Evolutionary conservation across 2,329 filamentous ascomycete species (phyloP).

Genomic region (Decorospora gaudefroyi): DNA sequence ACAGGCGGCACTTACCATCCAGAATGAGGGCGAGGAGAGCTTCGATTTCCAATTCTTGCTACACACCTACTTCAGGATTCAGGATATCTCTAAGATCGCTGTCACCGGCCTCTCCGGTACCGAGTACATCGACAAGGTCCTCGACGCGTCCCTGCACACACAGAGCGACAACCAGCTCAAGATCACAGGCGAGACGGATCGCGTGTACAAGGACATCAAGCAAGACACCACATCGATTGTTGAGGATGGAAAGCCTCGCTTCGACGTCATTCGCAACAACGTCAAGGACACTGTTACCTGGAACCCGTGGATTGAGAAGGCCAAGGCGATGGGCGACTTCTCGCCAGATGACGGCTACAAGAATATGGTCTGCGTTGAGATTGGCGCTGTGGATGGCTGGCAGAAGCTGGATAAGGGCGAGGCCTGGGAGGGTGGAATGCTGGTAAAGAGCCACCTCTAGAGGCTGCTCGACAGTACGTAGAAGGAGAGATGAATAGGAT

Average conservation of each 20-base stretch:
- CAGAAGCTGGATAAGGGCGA: slow-evolving; percentile 81
- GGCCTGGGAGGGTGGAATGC: slow-evolving; percentile 67
- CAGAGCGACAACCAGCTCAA: slow-evolving; percentile 67
- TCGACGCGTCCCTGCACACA: slow-evolving; percentile 64
- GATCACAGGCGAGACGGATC: slow-evolving; percentile 81
- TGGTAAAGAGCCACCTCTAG: slow-evolving; percentile 53
- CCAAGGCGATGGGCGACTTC: slow-evolving; percentile 82
- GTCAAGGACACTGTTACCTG: slow-evolving; percentile 89
- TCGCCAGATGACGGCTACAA: slow-evolving; percentile 86
- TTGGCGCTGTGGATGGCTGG: slow-evolving; percentile 81
- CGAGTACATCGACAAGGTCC: slow-evolving; percentile 82
- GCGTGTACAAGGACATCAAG: slow-evolving; percentile 74
- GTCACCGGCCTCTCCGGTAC: slow-evolving; percentile 77
- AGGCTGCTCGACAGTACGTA: neutral
- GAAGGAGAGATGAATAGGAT: neutral
- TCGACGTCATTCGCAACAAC: slow-evolving; percentile 80
- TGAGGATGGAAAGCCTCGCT: slow-evolving; percentile 66
- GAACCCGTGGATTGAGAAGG: slow-evolving; percentile 94
- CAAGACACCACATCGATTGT: slow-evolving; percentile 67
- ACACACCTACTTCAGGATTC: slow-evolving; percentile 85
- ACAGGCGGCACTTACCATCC: slow-evolving; percentile 80
- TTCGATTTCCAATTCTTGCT: slow-evolving; percentile 93
- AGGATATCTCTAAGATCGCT: slow-evolving; percentile 76
- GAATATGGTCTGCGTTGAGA: slow-evolving; percentile 93
- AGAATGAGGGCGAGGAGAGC: slow-evolving; percentile 78